Evolutionary conservation across 768 basidiomycete genomes (phyloP).

Genomic region (Steccherinum ochraceum): DNA sequence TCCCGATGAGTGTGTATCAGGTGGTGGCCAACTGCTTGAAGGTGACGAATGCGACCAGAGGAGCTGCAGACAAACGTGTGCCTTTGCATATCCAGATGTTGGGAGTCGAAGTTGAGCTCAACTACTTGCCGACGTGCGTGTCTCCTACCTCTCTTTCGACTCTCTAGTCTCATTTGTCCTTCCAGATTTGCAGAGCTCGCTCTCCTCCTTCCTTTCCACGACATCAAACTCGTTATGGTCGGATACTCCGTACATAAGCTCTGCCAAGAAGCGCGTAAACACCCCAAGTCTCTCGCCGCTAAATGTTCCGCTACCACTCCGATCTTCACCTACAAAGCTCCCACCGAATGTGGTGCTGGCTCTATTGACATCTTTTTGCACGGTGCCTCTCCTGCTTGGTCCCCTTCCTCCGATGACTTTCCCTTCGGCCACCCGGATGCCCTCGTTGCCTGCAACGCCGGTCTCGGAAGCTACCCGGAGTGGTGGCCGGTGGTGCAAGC

Average conservation of each 20-base stretch:
- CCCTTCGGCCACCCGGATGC: constrained; percentile 37
- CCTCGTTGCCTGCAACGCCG: constrained; percentile 36
- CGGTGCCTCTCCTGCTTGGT: constrained; percentile 11
- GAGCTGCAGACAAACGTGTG: constrained; percentile 18
- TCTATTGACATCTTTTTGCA: constrained; percentile 32
- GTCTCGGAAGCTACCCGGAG: constrained; percentile 27
- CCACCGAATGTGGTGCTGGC: constrained; percentile 31
- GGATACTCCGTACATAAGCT: constrained; percentile 28
- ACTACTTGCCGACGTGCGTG: constrained; percentile 34
- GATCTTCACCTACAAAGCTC: constrained; percentile 31
- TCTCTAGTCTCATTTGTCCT: too few relatives aligned
- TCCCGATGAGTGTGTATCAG: constrained; percentile 35
- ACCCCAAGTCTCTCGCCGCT: constrained; percentile 22
- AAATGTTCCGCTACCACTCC: constrained; percentile 16
- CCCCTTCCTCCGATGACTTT: too few relatives aligned
- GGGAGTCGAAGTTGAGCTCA: constrained; percentile 34
- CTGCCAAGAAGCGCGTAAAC: constrained; percentile 25
- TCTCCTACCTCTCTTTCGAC: too few relatives aligned
- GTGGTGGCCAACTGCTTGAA: constrained; percentile 30
- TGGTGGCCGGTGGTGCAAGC: constrained; percentile 30
- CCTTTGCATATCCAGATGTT: constrained; percentile 30
- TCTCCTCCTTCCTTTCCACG: constrained; percentile 37
- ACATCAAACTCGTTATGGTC: constrained; percentile 37
- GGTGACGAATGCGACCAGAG: constrained; percentile 19
- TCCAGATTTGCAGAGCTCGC: constrained; percentile 43